Percentiles rank a stretch among this genome's conserved stretches.
Conservation (phyloP, 2,329 filamentous ascomycete genomes). For the Aspergillus caelatus region DNA sequence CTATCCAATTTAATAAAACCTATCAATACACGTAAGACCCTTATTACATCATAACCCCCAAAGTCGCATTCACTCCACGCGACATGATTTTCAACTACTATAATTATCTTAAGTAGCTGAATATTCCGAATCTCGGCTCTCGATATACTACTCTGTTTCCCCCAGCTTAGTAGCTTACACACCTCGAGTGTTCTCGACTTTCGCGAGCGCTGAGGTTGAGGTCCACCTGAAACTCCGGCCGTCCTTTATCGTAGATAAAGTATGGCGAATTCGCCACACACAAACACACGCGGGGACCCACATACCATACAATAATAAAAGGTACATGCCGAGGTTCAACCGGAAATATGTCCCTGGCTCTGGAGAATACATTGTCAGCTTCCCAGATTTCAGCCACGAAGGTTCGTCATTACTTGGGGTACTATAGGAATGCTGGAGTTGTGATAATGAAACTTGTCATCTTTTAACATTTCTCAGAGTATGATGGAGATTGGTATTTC, state of each 20-base stretch:
- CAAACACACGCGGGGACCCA: not conserved
- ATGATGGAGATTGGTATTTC: too few species aligned
- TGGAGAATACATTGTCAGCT: not conserved
- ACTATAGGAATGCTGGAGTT: too few species aligned
- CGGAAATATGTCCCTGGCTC: not conserved
- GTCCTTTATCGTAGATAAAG: not conserved
- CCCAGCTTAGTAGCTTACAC: not conserved
- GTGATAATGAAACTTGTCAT: too few species aligned
- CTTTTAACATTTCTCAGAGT: too few species aligned
- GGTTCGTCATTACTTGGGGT: too few species aligned
- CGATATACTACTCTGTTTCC: not conserved
- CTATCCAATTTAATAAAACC: not conserved
- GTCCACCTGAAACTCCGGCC: not conserved
- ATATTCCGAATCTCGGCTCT: not conserved
- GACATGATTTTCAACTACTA: not conserved
- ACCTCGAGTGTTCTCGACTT: not conserved
- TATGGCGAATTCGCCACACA: not conserved
- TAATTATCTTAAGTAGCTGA: not conserved
- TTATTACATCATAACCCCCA: not conserved
- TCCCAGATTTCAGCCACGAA: too few species aligned
- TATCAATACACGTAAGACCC: too few species aligned
- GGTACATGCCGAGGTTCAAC: not conserved
- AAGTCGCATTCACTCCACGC: not conserved
- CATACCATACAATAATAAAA: not conserved
- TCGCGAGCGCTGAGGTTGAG: not conserved